Conservation (phyloP, 768 basidiomycete genomes). For the Baorangia bicolor region DNA sequence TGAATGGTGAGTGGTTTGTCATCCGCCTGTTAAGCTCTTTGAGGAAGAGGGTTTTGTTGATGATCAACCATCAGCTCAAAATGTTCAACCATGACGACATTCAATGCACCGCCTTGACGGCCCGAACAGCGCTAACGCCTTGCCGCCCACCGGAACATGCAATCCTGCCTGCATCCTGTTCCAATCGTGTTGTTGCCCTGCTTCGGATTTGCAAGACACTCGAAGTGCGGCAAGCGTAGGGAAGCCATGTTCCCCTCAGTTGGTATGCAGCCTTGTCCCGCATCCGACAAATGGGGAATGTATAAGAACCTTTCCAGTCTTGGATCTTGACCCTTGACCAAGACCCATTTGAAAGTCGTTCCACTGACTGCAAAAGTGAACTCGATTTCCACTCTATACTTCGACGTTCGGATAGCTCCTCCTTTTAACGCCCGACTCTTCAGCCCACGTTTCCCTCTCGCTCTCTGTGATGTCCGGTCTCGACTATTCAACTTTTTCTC, state of each 20-base stretch:
- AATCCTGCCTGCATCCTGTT: constrained; percentile 31
- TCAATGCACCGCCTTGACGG: constrained; percentile 26
- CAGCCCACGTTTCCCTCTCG: neutral
- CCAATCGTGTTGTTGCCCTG: constrained; percentile 32
- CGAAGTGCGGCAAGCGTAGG: constrained; percentile 28
- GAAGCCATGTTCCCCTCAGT: constrained; percentile 27
- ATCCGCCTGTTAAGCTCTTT: constrained; percentile 31
- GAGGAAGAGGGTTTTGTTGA: constrained; percentile 30
- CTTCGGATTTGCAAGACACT: constrained; percentile 33
- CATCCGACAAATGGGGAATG: constrained; percentile 22
- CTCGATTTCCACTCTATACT: constrained; percentile 14
- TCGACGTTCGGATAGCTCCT: constrained; percentile 4
- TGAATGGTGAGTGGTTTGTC: constrained; percentile 13
- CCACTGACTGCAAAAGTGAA: constrained; percentile 20
- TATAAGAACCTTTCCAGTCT: constrained; percentile 29
- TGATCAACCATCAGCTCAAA: constrained; percentile 26
- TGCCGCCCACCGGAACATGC: constrained; percentile 31
- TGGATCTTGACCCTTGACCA: constrained; percentile 26
- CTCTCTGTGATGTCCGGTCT: constrained; percentile 20
- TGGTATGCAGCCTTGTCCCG: constrained; percentile 22
- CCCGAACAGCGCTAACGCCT: constrained; percentile 22
- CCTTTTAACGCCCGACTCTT: constrained; percentile 8
- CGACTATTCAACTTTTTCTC: constrained; percentile 30
- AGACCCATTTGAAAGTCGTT: constrained; percentile 23
- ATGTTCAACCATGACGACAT: constrained; percentile 28